phyloP scores from a whole-genome alignment of 2,329 filamentous ascomycete genomes.

The Fusarium tricinctum region DNA sequence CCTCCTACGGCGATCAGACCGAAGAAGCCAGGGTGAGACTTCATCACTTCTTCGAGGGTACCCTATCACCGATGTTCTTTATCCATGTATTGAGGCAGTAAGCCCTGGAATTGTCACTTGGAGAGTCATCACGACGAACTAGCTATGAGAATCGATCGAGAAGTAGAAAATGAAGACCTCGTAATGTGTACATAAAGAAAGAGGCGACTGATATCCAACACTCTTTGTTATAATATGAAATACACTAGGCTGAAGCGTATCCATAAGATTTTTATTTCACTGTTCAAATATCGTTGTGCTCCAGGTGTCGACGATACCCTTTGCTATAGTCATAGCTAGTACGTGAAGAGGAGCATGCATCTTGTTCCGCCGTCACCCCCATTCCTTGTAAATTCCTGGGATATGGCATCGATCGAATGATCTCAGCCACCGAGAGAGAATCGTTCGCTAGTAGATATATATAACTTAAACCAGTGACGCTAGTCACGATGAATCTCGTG shows the following conservation, averaged over 20 bases:
- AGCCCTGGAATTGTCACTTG: background rate
- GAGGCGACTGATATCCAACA: background rate
- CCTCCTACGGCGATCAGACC: too few relatives aligned
- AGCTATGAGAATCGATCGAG: background rate
- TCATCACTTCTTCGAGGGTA: too few relatives aligned
- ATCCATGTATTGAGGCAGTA: background rate
- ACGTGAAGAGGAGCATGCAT: background rate
- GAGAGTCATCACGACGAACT: too few relatives aligned
- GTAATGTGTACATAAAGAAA: conserved; percentile 4
- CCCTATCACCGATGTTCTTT: too few relatives aligned
- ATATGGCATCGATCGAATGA: background rate
- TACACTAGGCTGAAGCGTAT: too few relatives aligned
- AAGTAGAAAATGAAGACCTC: conserved; percentile 5
- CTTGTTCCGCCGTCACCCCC: conserved; percentile 5
- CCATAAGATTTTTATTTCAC: too few relatives aligned
- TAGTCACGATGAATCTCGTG: background rate
- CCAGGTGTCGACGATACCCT: too few relatives aligned
- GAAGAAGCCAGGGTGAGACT: too few relatives aligned
- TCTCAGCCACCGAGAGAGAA: background rate
- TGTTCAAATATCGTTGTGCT: too few relatives aligned
- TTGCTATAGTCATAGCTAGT: too few relatives aligned
- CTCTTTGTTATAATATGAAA: background rate
- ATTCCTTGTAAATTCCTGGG: background rate
- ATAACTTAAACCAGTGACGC: background rate
- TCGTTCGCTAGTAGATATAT: background rate